Evolutionary conservation across 805 yeast species (phyloP).

Genomic region (Candida pseudofarinosa): DNA sequence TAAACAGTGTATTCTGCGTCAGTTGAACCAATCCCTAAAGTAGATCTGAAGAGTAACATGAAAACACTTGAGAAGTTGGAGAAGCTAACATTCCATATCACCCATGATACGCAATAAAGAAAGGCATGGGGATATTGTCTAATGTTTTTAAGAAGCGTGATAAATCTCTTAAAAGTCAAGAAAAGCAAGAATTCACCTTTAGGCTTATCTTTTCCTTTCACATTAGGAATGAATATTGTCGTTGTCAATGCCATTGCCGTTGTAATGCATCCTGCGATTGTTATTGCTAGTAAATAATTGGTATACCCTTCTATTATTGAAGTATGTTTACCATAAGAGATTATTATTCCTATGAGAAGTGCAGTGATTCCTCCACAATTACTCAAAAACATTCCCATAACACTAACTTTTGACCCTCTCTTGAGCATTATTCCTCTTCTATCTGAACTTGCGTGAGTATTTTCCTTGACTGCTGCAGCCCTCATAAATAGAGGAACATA

Average conservation of each 20-base stretch:
- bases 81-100: constrained; percentile 37
- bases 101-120: constrained; percentile 36
- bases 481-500: constrained; percentile 40
- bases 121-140: constrained; percentile 31
- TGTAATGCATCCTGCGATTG: constrained; percentile 36
- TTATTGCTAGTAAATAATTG: constrained; percentile 34
- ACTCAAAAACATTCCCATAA: constrained; percentile 31
- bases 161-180: constrained; percentile 23
- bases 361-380: constrained; percentile 38
- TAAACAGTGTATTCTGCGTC: constrained; percentile 38
- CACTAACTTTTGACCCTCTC: constrained; percentile 33
- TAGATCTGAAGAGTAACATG: constrained; percentile 33
- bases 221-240: constrained; percentile 27
- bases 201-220: constrained; percentile 23
- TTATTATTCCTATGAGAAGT: constrained; percentile 33
- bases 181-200: constrained; percentile 19
- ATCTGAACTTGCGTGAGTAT: constrained; percentile 13
- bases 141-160: constrained; percentile 19
- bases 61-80: constrained; percentile 33
- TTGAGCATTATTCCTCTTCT: constrained; percentile 22
- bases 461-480: constrained; percentile 14
- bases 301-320: constrained; percentile 24
- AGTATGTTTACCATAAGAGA: constrained; percentile 22
- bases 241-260: constrained; percentile 19
- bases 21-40: constrained; percentile 33